These are phyloP conservation scores for Diplogelasinospora grovesii DNA, from an alignment of 495 filamentous ascomycete genomes.

Conservation along the genomic window DNA sequence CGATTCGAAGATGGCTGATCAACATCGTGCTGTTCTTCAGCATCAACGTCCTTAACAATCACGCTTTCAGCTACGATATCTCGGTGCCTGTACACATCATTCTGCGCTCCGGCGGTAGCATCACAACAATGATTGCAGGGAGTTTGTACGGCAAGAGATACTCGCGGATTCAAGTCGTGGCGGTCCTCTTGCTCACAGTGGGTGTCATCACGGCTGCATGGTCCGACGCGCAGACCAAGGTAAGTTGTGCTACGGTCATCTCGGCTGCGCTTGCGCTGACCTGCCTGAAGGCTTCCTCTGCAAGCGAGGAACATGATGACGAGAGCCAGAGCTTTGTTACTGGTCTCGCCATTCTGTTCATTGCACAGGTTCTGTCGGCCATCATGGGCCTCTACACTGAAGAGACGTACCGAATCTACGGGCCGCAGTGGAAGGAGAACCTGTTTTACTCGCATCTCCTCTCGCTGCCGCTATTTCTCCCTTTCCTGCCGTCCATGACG, in stretches of 20 bases:
- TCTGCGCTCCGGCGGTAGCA: conserved; percentile 86
- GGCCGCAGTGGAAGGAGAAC: conserved; percentile 90
- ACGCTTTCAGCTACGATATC: conserved; percentile 94
- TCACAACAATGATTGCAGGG: conserved; percentile 85
- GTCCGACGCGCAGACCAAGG: conserved; percentile 81
- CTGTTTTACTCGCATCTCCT: conserved; percentile 88
- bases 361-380: conserved; percentile 85
- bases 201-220: conserved; percentile 82
- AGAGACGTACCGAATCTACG: conserved; percentile 75
- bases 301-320: conserved; percentile 19
- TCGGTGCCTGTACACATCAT: conserved; percentile 97
- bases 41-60: conserved; percentile 94
- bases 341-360: conserved; percentile 75
- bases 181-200: conserved; percentile 73
- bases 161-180: conserved; percentile 66
- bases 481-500: conserved; percentile 46
- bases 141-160: conserved; percentile 80
- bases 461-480: conserved; percentile 61
- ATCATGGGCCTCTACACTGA: conserved; percentile 95
- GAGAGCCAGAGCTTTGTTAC: conserved; percentile 48
- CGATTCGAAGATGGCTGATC: conserved; percentile 73
- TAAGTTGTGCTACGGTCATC: conserved; percentile 23
- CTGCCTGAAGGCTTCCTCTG: conserved; percentile 17
- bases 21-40: conserved; percentile 88
- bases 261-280: neutral